Evolutionary conservation across 1,284 basidiomycete genomes (phyloP), one percentile per base, ranked within the genome.

Genomic region (Cerrena zonata): DNA sequence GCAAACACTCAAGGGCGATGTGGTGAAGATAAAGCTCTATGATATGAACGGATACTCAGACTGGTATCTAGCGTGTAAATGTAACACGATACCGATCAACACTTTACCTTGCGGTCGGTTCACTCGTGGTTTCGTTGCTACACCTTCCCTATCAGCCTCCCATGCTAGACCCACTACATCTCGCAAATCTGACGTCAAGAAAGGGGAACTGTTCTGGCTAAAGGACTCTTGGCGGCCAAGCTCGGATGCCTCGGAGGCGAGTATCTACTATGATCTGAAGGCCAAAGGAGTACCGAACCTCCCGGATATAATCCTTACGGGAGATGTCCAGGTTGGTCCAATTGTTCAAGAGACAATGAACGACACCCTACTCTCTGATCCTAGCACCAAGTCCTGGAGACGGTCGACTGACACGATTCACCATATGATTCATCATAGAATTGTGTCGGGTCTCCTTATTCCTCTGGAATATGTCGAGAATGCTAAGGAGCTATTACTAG

Each of bases 371-470:
- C 24, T 10, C 19, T 3, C 13, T 13, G 11, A 7, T 23, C 5
- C 3, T 13, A 5, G 13, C 15, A 13, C 41, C 13, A 10, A 13
- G 5, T 13, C 5, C 5, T 22, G 41, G 41, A 7, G 30, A 15
- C 30, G 30, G 7, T 15, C 30, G 7, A 34, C 30, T 7, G 30
- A 15, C 30, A 15, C 15, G 7, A 34, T 10, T 19, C 19, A 24
- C 5, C 3, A 5, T 19, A 13, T 4, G 19, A 42, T 48, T 15
- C 53, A 53, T 38, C 47, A 54, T 37, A 49, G 55, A 13, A 34
- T 56, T n/a, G 55, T 56, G 22, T 53, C 54, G 40, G 30, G 42
- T 5, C 27, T 52, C 15, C 27, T 47, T 2, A 51, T 41, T 37
- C 55, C 53, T 2, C 38, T 56, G 21, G 25, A 41, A 11, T 39